Evolutionary conservation across 306 rosid species (phyloP).

Genomic region (Trifolium pratense): DNA sequence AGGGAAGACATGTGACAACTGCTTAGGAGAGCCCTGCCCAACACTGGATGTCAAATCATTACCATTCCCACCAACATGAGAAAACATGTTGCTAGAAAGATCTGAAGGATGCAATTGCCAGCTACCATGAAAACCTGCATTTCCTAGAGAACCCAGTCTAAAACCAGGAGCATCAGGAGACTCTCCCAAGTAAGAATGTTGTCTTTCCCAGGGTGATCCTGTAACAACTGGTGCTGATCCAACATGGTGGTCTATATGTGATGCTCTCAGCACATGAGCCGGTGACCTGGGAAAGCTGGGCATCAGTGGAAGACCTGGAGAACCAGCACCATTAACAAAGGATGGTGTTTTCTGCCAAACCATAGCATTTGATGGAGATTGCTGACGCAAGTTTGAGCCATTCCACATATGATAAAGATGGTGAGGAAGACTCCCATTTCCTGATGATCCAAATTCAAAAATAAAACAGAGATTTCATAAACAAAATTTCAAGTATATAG

Average conservation of each 20-base stretch:
- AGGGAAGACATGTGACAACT: constrained; percentile 63
- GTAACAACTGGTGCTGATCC: constrained; percentile 87
- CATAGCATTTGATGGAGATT: constrained; percentile 61
- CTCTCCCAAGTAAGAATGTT: constrained; percentile 62
- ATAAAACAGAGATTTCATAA: constrained; percentile 27
- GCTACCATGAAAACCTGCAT: constrained; percentile 63
- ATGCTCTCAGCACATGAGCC: constrained; percentile 61
- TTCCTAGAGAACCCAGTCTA: constrained; percentile 72
- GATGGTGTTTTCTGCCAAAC: constrained; percentile 74
- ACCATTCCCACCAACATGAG: constrained; percentile 71
- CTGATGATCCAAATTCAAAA: constrained; percentile 57
- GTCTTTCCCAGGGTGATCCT: constrained; percentile 78
- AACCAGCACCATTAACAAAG: constrained; percentile 59
- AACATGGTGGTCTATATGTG: constrained; percentile 67
- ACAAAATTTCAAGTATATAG: constrained; percentile 18
- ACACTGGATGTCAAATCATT: constrained; percentile 57
- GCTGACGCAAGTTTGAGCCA: constrained; percentile 66
- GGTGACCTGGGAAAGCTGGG: constrained; percentile 66
- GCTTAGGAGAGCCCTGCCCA: constrained; percentile 68
- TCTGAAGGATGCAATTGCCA: constrained; percentile 71
- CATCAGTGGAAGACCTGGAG: constrained; percentile 62
- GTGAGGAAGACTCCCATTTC: constrained; percentile 62
- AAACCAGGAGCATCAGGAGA: constrained; percentile 75
- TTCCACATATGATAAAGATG: constrained; percentile 68
- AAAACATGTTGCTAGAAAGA: constrained; percentile 57